Evolutionary conservation across 2,329 filamentous ascomycete genomes (phyloP).

Genomic region (Xylaria sp.): DNA sequence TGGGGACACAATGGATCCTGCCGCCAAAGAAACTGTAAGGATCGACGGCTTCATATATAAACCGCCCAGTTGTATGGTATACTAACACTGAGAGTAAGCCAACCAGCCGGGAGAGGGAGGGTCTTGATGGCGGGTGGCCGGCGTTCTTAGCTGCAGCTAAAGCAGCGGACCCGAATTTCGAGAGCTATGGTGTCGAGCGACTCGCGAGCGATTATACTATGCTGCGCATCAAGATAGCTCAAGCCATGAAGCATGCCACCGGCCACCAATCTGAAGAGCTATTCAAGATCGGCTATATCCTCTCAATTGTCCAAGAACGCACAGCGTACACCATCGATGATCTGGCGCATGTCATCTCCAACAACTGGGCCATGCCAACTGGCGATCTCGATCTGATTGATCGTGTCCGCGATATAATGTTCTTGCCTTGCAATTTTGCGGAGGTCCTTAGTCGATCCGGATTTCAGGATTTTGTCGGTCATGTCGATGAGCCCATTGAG

Average conservation of each 20-base stretch:
- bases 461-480: constrained; percentile 6
- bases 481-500: not conserved
- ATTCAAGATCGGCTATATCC: constrained; percentile 23
- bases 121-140: constrained; percentile 8
- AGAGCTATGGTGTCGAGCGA: constrained; percentile 3
- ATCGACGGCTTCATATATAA: not conserved
- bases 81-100: not conserved
- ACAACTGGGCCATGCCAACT: constrained; percentile 13
- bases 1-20: not conserved
- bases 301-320: constrained; percentile 16
- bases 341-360: constrained; percentile 1
- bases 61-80: not conserved
- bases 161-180: constrained; percentile 4
- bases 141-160: constrained; percentile 11
- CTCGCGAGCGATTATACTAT: constrained; percentile 3
- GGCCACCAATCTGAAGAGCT: constrained; percentile 22
- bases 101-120: not conserved
- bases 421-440: constrained; percentile 12
- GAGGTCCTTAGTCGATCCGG: not conserved
- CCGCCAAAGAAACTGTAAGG: not conserved
- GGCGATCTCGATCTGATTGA: constrained; percentile 19
- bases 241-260: constrained; percentile 10
- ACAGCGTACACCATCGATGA: constrained; percentile 6
- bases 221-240: not conserved
- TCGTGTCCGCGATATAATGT: constrained; percentile 17